These are phyloP conservation scores for Cercospora nicotianae DNA, from an alignment of 2,329 filamentous ascomycete species.

Conservation along the genomic window DNA sequence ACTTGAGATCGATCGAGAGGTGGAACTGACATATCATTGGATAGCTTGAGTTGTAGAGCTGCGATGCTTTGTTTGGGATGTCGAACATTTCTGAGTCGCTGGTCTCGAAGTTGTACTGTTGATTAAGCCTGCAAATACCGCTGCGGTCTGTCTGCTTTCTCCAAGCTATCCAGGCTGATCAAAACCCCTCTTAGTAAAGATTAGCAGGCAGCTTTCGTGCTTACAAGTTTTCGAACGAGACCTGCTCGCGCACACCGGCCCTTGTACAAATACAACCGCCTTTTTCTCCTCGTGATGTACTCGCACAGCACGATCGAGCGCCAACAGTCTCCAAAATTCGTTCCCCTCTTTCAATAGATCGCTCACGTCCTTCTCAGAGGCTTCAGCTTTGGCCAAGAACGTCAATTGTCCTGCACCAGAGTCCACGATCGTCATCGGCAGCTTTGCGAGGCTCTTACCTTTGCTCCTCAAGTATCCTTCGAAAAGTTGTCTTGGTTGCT, in stretches of 20 bases:
- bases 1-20: too few species aligned
- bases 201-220: background rate
- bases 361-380: background rate
- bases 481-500: background rate
- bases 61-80: background rate
- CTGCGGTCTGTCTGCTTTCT: background rate
- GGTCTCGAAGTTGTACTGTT: background rate
- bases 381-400: background rate
- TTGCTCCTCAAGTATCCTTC: background rate
- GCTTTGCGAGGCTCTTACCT: background rate
- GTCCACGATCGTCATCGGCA: background rate
- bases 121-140: background rate
- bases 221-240: background rate
- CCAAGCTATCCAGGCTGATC: background rate
- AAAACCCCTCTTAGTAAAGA: background rate
- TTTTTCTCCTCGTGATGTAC: background rate
- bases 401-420: background rate
- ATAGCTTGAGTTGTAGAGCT: background rate
- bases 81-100: background rate
- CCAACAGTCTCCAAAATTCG: background rate
- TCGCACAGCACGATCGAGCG: background rate
- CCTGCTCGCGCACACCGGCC: background rate
- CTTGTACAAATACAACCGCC: background rate
- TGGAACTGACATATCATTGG: too few species aligned
- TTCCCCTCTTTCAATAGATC: background rate